These are phyloP conservation scores for Angomonas ambiguus DNA, from an alignment of 208 protist genomes.

Conservation along the genomic window DNA sequence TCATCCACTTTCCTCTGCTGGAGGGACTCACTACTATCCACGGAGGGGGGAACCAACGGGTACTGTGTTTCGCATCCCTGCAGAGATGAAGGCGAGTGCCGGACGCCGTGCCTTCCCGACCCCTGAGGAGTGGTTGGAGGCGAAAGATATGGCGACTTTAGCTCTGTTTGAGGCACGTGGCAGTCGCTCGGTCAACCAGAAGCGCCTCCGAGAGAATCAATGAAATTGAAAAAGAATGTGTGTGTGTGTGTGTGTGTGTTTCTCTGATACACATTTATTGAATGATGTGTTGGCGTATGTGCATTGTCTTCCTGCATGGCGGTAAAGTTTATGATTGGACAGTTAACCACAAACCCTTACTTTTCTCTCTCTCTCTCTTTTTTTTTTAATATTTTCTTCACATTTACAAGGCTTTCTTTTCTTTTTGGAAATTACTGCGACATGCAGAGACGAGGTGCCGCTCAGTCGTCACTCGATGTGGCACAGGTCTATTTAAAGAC, in stretches of 20 bases:
- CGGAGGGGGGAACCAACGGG: constrained; percentile 27
- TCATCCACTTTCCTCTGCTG: constrained; percentile 12
- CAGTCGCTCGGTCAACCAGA: constrained; percentile 19
- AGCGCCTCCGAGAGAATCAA: constrained; percentile 18
- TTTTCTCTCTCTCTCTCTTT: constrained; percentile 14
- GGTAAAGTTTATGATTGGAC: constrained; percentile 7
- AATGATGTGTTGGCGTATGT: too few relatives aligned
- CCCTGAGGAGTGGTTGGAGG: constrained; percentile 49
- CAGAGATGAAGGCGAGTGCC: constrained; percentile 28
- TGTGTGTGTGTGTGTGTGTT: not conserved
- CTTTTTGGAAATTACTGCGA: not conserved
- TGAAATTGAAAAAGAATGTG: not conserved
- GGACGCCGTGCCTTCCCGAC: constrained; percentile 50
- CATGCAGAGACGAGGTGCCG: not conserved
- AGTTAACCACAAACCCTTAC: not conserved
- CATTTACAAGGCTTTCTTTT: constrained; percentile 2
- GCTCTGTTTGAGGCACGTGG: constrained; percentile 27
- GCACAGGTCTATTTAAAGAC: constrained; percentile 64
- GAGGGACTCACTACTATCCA: constrained; percentile 42
- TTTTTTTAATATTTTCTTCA: constrained; percentile 2
- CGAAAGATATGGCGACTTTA: constrained; percentile 52
- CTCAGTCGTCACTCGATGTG: constrained; percentile 38
- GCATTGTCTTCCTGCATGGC: constrained; percentile 4
- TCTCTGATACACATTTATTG: not conserved
- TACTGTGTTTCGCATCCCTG: constrained; percentile 51